Evolutionary conservation across 306 rosid species (phyloP).

Genomic region (Cucurbita pepo): DNA sequence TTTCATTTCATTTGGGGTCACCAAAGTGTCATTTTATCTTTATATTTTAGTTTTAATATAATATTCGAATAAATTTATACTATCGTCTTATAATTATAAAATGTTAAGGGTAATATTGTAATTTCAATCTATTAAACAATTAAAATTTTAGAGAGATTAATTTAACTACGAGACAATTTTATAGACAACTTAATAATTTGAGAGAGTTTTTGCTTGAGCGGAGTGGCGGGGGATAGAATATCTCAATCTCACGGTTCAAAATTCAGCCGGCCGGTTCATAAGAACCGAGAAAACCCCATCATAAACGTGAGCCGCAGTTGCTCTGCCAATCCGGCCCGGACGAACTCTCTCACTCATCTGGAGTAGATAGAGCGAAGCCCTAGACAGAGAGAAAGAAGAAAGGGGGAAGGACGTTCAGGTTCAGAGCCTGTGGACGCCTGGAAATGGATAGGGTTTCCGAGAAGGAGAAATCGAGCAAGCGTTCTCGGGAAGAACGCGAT

Average conservation of each 20-base stretch:
- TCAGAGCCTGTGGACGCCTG: constrained; percentile 21
- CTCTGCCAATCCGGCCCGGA: neutral
- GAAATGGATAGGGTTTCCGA: constrained; percentile 41
- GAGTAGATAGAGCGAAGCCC: constrained; percentile 1
- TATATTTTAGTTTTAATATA: too few species aligned
- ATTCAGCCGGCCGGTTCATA: neutral
- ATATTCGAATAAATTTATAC: too few species aligned
- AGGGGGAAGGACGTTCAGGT: neutral
- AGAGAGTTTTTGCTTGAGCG: neutral
- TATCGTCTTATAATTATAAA: too few species aligned
- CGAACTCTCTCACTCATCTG: neutral
- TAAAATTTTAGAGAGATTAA: too few species aligned
- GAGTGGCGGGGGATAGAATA: neutral
- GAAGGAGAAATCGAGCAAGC: constrained; percentile 41
- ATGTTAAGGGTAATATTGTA: too few species aligned
- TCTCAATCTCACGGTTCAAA: neutral
- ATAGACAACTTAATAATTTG: too few species aligned
- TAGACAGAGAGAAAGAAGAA: constrained; percentile 2
- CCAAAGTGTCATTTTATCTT: too few species aligned
- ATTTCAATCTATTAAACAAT: too few species aligned
- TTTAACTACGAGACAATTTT: too few species aligned
- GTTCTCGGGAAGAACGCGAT: constrained; percentile 36
- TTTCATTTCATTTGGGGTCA: too few species aligned
- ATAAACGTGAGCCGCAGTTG: neutral
- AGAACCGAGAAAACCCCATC: neutral